Evolutionary conservation across 2,329 filamentous ascomycete species (phyloP).

Genomic region (Diaporthe sp.): DNA sequence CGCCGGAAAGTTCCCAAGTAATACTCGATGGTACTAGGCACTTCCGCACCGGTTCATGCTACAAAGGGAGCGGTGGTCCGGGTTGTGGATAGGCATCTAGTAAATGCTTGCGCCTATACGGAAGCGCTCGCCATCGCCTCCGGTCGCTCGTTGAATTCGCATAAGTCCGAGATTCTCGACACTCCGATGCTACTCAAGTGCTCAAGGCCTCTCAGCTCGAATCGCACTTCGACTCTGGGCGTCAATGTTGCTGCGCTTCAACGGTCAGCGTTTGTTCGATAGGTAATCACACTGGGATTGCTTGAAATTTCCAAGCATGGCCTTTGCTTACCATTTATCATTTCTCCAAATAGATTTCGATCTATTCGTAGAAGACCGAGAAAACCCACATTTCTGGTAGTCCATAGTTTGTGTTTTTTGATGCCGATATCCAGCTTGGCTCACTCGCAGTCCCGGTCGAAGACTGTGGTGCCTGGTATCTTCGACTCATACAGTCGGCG

Average conservation of each 20-base stretch:
- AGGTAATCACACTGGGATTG: too few species aligned
- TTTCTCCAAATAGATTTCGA: too few species aligned
- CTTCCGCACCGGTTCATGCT: conserved; percentile 14
- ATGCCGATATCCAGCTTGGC: conserved; percentile 92
- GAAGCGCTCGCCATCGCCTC: conserved; percentile 36
- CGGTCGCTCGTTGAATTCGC: not conserved
- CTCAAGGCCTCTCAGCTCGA: too few species aligned
- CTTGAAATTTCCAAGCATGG: too few species aligned
- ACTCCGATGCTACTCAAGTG: too few species aligned
- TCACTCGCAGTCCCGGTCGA: conserved; percentile 98
- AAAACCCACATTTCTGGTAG: conserved; percentile 68
- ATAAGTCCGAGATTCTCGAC: too few species aligned
- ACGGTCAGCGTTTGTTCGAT: too few species aligned
- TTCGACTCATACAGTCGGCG: conserved; percentile 87
- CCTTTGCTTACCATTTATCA: too few species aligned
- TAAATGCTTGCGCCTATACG: conserved; percentile 36
- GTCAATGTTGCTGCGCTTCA: too few species aligned
- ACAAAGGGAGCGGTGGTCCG: conserved; percentile 45
- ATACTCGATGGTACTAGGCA: not conserved
- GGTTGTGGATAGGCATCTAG: conserved; percentile 33
- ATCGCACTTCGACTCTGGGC: too few species aligned
- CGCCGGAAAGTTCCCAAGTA: not conserved
- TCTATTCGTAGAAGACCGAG: too few species aligned
- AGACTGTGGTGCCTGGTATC: conserved; percentile 87
- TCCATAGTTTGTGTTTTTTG: conserved; percentile 89